Conservation (phyloP, 805 yeast species). For the Spathaspora boniae region DNA sequence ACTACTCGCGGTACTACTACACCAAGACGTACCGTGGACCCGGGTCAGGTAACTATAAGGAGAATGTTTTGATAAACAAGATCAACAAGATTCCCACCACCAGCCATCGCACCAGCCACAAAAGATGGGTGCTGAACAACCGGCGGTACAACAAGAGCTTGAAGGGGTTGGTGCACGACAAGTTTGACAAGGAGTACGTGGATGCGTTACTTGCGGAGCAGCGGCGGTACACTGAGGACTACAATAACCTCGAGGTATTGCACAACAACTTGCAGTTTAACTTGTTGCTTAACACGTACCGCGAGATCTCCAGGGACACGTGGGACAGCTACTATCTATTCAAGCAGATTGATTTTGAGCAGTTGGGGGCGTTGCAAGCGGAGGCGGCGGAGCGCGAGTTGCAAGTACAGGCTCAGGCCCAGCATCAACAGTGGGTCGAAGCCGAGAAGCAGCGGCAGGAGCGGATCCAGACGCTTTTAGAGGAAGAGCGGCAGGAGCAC, state of each 20-base stretch:
- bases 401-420: constrained; percentile 6
- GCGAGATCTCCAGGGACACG: constrained; percentile 36
- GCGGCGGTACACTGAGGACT: constrained; percentile 32
- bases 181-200: constrained; percentile 27
- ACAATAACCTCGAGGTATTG: constrained; percentile 39
- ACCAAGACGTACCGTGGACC: constrained; percentile 42
- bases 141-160: constrained; percentile 20
- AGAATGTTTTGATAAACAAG: constrained; percentile 38
- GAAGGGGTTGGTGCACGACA: constrained; percentile 38
- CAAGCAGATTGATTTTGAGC: constrained; percentile 38
- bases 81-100: constrained; percentile 32
- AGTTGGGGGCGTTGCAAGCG: constrained; percentile 17
- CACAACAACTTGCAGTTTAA: constrained; percentile 42
- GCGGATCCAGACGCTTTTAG: constrained; percentile 4
- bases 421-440: constrained; percentile 10
- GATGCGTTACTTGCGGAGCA: constrained; percentile 27
- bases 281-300: constrained; percentile 34
- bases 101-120: constrained; percentile 9
- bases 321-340: constrained; percentile 39
- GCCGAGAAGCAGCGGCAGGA: constrained; percentile 10
- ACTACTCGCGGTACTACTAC: constrained; percentile 37
- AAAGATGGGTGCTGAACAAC: constrained; percentile 4
- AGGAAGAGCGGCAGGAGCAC: constrained; percentile 8
- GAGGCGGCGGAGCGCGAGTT: constrained; percentile 13
- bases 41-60: constrained; percentile 44